These are phyloP conservation scores for Puccinia horiana DNA, from an alignment of 1,284 basidiomycete species.

Conservation along the genomic window DNA sequence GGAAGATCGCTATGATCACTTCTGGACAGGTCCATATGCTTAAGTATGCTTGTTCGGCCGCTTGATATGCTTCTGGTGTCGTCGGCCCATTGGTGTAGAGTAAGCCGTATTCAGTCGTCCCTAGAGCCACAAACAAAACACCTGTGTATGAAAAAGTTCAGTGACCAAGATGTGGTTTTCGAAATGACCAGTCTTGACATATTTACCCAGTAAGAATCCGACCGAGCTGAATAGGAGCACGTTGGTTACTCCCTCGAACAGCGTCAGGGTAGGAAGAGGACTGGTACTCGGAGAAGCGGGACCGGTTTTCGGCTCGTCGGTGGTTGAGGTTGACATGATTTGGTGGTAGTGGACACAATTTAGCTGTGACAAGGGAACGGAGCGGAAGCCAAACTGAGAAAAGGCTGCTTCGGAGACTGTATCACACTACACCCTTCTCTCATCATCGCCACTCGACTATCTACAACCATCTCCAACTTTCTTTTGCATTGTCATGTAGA, in stretches of 20 bases:
- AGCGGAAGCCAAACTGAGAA: no score
- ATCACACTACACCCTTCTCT: no score
- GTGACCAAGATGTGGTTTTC: not conserved
- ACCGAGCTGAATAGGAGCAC: constrained; percentile 2
- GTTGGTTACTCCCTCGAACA: constrained; percentile 12
- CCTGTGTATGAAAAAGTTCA: constrained; percentile 12
- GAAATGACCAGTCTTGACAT: not conserved
- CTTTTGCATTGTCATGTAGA: no score
- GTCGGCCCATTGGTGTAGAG: constrained; percentile 20
- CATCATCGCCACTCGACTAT: no score
- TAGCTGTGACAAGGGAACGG: no score
- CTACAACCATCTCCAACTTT: no score
- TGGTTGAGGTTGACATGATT: not conserved
- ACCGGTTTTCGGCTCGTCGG: not conserved
- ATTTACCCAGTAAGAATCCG: constrained; percentile 3
- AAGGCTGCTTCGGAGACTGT: no score
- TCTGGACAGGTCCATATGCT: constrained; percentile 34
- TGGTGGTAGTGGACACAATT: constrained; percentile 2
- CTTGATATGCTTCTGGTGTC: constrained; percentile 32
- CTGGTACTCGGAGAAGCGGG: not conserved
- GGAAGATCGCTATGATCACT: constrained; percentile 34
- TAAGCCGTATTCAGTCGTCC: constrained; percentile 27
- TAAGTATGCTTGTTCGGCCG: constrained; percentile 32
- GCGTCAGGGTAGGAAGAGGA: not conserved
- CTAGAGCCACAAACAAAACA: constrained; percentile 23